phyloP scores from a whole-genome alignment of 768 basidiomycete species.

The Mycena kentingensis region DNA sequence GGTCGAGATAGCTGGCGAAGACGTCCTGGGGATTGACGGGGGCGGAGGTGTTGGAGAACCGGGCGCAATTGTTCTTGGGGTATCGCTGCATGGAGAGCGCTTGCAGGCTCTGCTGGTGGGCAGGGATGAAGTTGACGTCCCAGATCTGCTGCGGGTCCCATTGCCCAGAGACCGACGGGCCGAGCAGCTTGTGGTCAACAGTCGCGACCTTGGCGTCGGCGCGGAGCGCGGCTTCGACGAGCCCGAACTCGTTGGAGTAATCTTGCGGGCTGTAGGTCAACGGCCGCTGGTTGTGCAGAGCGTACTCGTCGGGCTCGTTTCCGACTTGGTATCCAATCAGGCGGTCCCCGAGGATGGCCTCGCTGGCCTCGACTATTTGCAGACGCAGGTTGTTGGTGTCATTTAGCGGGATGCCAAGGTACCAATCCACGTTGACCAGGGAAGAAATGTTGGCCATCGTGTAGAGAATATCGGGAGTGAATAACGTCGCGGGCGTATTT shows the following conservation, averaged over 20 bases:
- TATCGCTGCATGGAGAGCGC: slow-evolving; percentile 43
- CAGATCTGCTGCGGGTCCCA: slow-evolving; percentile 57
- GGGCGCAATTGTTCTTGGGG: slow-evolving; percentile 63
- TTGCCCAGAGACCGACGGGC: slow-evolving; percentile 51
- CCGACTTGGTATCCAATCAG: slow-evolving; percentile 70
- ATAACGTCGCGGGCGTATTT: slow-evolving; percentile 66
- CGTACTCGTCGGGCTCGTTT: slow-evolving; percentile 68
- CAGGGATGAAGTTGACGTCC: slow-evolving; percentile 53
- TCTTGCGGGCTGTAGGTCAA: slow-evolving; percentile 42
- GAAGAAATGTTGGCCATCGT: slow-evolving; percentile 64
- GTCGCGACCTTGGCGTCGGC: slow-evolving; percentile 37
- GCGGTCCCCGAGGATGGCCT: slow-evolving; percentile 66
- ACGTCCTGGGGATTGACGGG: slow-evolving; percentile 44
- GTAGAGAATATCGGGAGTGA: slow-evolving; percentile 66
- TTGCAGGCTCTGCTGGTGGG: slow-evolving; percentile 15
- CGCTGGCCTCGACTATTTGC: slow-evolving; percentile 58
- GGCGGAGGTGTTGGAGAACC: slow-evolving; percentile 35
- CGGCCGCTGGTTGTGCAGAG: slow-evolving; percentile 40
- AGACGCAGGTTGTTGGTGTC: slow-evolving; percentile 57
- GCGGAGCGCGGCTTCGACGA: slow-evolving; percentile 46
- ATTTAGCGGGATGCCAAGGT: slow-evolving; percentile 69
- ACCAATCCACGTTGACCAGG: slow-evolving; percentile 67
- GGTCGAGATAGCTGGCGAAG: slow-evolving; percentile 67
- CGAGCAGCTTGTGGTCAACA: slow-evolving; percentile 52
- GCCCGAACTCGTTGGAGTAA: slow-evolving; percentile 58